These are phyloP conservation scores for Arbutus unedo DNA, from an alignment of 148 eudicot genomes.

Conservation along the genomic window DNA sequence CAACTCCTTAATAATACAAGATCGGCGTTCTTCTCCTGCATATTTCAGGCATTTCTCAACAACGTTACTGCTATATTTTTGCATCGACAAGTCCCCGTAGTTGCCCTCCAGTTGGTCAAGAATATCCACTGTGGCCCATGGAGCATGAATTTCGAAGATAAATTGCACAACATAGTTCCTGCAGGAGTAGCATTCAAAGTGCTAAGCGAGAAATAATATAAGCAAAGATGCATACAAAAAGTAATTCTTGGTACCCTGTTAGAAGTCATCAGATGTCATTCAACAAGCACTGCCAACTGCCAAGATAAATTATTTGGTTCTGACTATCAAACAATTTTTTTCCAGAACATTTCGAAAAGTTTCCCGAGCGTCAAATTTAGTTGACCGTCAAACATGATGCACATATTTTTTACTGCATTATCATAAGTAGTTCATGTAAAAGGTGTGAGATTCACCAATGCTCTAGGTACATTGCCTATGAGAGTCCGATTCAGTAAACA, in stretches of 20 bases:
- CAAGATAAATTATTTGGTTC: not conserved
- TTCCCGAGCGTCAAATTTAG: not conserved
- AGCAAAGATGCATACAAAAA: not conserved
- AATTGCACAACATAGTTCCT: constrained; percentile 40
- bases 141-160: constrained; percentile 30
- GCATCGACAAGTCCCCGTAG: constrained; percentile 38
- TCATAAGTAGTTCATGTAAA: not conserved
- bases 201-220: not conserved
- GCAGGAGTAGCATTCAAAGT: constrained; percentile 10
- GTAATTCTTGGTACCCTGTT: not conserved
- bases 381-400: not conserved
- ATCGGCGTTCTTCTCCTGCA: constrained; percentile 29
- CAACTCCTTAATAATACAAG: constrained; percentile 29
- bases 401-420: not conserved
- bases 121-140: constrained; percentile 31
- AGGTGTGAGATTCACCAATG: not conserved
- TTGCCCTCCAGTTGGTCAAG: constrained; percentile 34
- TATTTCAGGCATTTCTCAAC: constrained; percentile 41
- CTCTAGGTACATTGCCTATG: not conserved
- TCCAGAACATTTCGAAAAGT: not conserved
- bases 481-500: not conserved
- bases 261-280: not conserved
- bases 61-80: constrained; percentile 40
- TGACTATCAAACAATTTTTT: not conserved
- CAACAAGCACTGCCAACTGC: not conserved